Evolutionary conservation across 371 early-diverging fungal species (phyloP).

Genomic region (Mortierella sp.): DNA sequence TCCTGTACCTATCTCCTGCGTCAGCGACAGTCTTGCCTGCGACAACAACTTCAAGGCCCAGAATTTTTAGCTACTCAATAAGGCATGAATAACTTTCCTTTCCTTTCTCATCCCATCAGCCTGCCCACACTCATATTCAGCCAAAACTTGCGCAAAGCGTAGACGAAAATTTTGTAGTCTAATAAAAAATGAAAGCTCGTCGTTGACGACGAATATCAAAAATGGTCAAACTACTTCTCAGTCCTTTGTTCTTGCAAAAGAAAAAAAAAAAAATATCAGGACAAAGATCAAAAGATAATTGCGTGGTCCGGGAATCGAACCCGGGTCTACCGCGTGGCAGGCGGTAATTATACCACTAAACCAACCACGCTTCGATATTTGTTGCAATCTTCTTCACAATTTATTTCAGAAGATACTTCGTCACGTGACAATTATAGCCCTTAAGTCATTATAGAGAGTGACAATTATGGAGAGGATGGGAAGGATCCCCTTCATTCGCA

Average conservation of each 20-base stretch:
- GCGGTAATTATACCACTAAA: slow-evolving; percentile 30
- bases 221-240: background rate
- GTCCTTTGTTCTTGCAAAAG: too few relatives aligned
- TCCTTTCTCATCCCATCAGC: background rate
- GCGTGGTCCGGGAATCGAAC: slow-evolving; percentile 40
- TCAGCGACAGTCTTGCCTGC: slow-evolving; percentile 4
- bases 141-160: too few relatives aligned
- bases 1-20: slow-evolving; percentile 26
- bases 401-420: background rate
- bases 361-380: slow-evolving; percentile 16
- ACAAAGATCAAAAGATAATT: background rate
- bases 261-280: background rate
- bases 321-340: slow-evolving; percentile 15
- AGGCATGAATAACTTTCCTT: too few relatives aligned
- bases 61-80: too few relatives aligned
- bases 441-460: too few relatives aligned
- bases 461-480: too few relatives aligned
- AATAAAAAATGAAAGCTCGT: too few relatives aligned
- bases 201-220: background rate
- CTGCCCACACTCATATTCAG: too few relatives aligned
- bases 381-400: background rate
- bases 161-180: too few relatives aligned
- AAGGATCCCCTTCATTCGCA: too few relatives aligned
- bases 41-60: background rate
- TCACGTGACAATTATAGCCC: background rate